A percentile compares a stretch with the other conserved stretches of the same genome.
phyloP scores from a whole-genome alignment of 306 rosid species.

The Dalbergia cochinchinensis region DNA sequence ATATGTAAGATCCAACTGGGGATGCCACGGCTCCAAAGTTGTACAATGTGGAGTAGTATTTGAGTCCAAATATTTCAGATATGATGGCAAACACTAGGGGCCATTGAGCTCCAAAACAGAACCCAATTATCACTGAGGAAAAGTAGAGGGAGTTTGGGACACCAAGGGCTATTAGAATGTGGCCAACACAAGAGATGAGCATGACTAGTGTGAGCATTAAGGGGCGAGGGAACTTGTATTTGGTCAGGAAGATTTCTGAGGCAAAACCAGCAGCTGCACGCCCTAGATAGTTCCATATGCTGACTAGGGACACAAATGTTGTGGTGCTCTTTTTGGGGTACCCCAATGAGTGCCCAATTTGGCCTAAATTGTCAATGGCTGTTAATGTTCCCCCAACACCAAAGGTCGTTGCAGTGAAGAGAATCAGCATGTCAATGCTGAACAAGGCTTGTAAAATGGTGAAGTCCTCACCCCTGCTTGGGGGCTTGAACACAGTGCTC shows the following conservation, averaged over 20 bases:
- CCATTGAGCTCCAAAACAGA: slow-evolving; percentile 81
- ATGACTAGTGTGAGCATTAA: slow-evolving; percentile 60
- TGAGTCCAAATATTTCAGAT: slow-evolving; percentile 76
- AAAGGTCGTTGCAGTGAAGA: slow-evolving; percentile 56
- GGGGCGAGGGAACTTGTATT: slow-evolving; percentile 72
- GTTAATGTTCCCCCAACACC: slow-evolving; percentile 76
- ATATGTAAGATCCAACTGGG: slow-evolving; percentile 70
- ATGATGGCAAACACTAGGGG: slow-evolving; percentile 74
- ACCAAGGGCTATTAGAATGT: slow-evolving; percentile 66
- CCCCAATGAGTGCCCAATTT: slow-evolving; percentile 68
- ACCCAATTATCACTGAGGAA: slow-evolving; percentile 67
- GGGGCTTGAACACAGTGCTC: slow-evolving; percentile 55
- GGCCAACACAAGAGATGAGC: slow-evolving; percentile 67
- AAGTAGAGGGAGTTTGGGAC: slow-evolving; percentile 65
- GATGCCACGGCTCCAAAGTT: slow-evolving; percentile 63
- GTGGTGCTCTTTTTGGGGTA: slow-evolving; percentile 63
- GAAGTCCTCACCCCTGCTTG: slow-evolving; percentile 76
- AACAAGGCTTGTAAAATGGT: slow-evolving; percentile 71
- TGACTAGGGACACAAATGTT: slow-evolving; percentile 74
- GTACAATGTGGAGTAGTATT: slow-evolving; percentile 74
- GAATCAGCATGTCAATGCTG: slow-evolving; percentile 71
- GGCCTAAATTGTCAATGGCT: slow-evolving; percentile 74
- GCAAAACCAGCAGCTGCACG: slow-evolving; percentile 60
- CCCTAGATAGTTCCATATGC: slow-evolving; percentile 83
- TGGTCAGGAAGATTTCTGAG: slow-evolving; percentile 67